Percentiles rank a stretch among this genome's conserved stretches.
Evolutionary conservation across 352 stramenopile species (phyloP).

Genomic region (Globisporangium polare): DNA sequence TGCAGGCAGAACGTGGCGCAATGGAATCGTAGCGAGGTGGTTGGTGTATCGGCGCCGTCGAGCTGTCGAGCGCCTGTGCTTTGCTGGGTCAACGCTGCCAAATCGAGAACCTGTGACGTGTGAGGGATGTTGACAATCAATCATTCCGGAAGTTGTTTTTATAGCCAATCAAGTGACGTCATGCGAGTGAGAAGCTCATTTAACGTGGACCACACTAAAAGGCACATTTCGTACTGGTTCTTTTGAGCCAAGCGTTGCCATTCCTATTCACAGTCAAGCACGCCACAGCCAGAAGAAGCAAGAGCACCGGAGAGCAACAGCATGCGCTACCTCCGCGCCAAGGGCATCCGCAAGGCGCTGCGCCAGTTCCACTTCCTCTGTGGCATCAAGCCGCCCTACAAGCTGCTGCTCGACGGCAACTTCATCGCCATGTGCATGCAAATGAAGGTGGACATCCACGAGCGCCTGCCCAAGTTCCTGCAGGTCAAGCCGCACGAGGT

Average conservation of each 20-base stretch:
- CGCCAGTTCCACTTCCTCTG: slow-evolving; percentile 87
- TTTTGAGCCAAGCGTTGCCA: slow-evolving; percentile 10
- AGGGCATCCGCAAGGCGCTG: slow-evolving; percentile 85
- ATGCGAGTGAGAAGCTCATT: not conserved
- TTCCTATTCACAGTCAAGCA: not conserved
- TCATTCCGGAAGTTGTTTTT: not conserved
- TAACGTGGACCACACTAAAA: slow-evolving; percentile 4
- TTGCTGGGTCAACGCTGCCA: no score
- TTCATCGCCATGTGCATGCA: slow-evolving; percentile 86
- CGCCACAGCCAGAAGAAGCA: no score
- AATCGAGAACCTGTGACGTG: not conserved
- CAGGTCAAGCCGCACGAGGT: slow-evolving; percentile 74
- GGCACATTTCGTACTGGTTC: slow-evolving; percentile 1
- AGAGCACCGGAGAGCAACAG: no score
- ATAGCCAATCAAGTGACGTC: not conserved
- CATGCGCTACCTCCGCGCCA: slow-evolving; percentile 82
- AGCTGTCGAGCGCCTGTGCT: no score
- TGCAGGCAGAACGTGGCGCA: slow-evolving; percentile 90
- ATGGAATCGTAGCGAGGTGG: slow-evolving; percentile 63
- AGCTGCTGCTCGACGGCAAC: slow-evolving; percentile 82
- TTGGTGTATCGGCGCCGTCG: no score
- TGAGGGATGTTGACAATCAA: not conserved
- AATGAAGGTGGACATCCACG: slow-evolving; percentile 82
- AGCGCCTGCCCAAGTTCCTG: slow-evolving; percentile 77
- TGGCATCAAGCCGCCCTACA: slow-evolving; percentile 83